These are phyloP conservation scores for Thermoascus crustaceus DNA, from an alignment of 2,329 filamentous ascomycete genomes.

Conservation along the genomic window DNA sequence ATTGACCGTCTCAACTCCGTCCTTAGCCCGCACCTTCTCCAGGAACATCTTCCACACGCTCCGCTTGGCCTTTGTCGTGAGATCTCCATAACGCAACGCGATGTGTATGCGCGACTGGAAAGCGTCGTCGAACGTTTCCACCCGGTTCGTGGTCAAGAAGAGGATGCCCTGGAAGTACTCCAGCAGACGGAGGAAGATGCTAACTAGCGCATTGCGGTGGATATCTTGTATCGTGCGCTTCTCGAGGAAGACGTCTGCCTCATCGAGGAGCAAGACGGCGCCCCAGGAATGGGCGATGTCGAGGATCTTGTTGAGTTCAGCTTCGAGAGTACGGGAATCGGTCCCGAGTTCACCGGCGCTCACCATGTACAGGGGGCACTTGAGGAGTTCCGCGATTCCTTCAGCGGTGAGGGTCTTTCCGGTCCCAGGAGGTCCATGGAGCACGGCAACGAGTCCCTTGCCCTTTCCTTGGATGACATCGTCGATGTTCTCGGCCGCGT, in stretches of 20 bases:
- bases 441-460: conserved; percentile 71
- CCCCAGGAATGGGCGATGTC: conserved; percentile 83
- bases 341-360: conserved; percentile 76
- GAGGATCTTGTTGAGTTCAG: conserved; percentile 72
- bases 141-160: conserved; percentile 82
- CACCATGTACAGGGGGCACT: conserved; percentile 75
- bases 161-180: conserved; percentile 91
- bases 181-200: conserved; percentile 74
- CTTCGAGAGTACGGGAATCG: conserved; percentile 64
- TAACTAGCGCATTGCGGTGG: conserved; percentile 75
- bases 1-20: conserved; percentile 44
- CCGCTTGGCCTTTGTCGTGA: conserved; percentile 64
- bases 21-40: conserved; percentile 58
- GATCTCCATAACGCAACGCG: conserved; percentile 68
- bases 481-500: conserved; percentile 72
- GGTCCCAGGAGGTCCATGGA: conserved; percentile 79
- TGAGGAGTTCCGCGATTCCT: conserved; percentile 73
- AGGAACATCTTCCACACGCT: conserved; percentile 81
- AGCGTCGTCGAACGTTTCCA: conserved; percentile 79
- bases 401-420: conserved; percentile 86
- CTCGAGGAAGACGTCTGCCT: conserved; percentile 78
- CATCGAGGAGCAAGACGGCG: conserved; percentile 74
- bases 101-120: conserved; percentile 86
- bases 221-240: conserved; percentile 76
- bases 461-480: conserved; percentile 78